phyloP scores from a whole-genome alignment of 768 basidiomycete genomes.

The Lentinula edodes region DNA sequence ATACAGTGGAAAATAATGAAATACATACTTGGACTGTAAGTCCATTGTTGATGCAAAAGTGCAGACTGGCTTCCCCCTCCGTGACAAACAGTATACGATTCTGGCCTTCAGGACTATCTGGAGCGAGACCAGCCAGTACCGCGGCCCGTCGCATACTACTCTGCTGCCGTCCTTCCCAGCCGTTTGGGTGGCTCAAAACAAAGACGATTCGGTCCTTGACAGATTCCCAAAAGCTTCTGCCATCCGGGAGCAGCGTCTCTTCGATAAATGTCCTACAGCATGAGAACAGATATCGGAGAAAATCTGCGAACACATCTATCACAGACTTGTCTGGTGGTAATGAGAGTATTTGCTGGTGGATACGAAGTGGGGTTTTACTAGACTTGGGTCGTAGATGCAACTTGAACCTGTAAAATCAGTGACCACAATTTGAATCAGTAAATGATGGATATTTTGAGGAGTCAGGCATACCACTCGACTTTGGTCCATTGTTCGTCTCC shows the following conservation, averaged over 20 bases:
- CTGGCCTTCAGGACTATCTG: slow-evolving; percentile 29
- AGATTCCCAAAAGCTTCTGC: slow-evolving; percentile 38
- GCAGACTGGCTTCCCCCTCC: slow-evolving; percentile 58
- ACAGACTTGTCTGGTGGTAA: slow-evolving; percentile 38
- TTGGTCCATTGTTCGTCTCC: slow-evolving; percentile 40
- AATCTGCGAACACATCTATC: slow-evolving; percentile 42
- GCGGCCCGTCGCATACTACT: slow-evolving; percentile 50
- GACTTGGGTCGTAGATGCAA: slow-evolving; percentile 27
- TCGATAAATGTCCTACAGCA: slow-evolving; percentile 42
- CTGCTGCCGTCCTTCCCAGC: slow-evolving; percentile 61
- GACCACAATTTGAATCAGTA: background rate
- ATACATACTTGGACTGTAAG: slow-evolving; percentile 27
- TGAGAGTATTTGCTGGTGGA: slow-evolving; percentile 20
- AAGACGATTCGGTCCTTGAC: slow-evolving; percentile 39
- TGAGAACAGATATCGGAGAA: slow-evolving; percentile 39
- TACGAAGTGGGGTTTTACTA: slow-evolving; percentile 9
- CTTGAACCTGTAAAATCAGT: slow-evolving; percentile 25
- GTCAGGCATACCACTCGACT: slow-evolving; percentile 34
- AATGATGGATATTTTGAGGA: slow-evolving; percentile 4
- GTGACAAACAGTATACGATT: slow-evolving; percentile 51
- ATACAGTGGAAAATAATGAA: slow-evolving; percentile 9
- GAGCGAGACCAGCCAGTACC: slow-evolving; percentile 43
- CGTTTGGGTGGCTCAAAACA: slow-evolving; percentile 59
- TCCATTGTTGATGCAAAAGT: slow-evolving; percentile 48
- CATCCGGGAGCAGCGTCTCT: slow-evolving; percentile 38